Evolutionary conservation across 371 early-diverging fungal genomes (phyloP), one percentile per base, ranked within the genome.

Genomic region (Blyttiomyces sp.): DNA sequence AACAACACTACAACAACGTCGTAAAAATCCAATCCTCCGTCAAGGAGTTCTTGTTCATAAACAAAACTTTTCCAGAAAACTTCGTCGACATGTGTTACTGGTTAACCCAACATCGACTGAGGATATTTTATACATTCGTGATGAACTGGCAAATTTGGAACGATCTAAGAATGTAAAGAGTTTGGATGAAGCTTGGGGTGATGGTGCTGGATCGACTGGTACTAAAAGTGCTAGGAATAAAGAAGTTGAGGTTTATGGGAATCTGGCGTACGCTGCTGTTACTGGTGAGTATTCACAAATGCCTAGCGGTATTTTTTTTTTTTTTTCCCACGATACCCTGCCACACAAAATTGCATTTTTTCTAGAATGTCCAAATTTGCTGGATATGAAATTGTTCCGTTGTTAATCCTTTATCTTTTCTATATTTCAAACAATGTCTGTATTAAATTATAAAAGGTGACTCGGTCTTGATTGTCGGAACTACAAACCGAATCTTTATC

Each of bases 241-340:
- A 19, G 57, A 57, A 30, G 45, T 54, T 4, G 64, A 49, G n/a
- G 57, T 43, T 31, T 53, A 46, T 26, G 64, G 64, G 3, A 49
- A 64, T 28, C 27, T 64, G 19, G 36, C 64, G 16, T 64, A 39
- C 34, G 57, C 64, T 23, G 64, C 64, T 24, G 34, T 53, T 17
- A 35, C 57, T 21, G 57, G 63, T 63, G 16, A 9, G 49, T 31
- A n/a, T 11, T 21, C 24, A 24, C 17, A 5, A 11, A 23, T 16
- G 7, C 9, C 9, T 16, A 17, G 23, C 42, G 11, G 23, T 42
- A 31, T 58, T 33, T 26, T 49, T 34, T 4, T 42, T 3, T 44
- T 34, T n/a, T 2, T 23, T 42, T 48, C 13, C 48, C 1, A 48
- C 23, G 48, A 50, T 21, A 7, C 31, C 31, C 16, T 13, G 11